Evolutionary conservation across 768 basidiomycete species (phyloP).

Genomic region (Antrodiella citrinella): DNA sequence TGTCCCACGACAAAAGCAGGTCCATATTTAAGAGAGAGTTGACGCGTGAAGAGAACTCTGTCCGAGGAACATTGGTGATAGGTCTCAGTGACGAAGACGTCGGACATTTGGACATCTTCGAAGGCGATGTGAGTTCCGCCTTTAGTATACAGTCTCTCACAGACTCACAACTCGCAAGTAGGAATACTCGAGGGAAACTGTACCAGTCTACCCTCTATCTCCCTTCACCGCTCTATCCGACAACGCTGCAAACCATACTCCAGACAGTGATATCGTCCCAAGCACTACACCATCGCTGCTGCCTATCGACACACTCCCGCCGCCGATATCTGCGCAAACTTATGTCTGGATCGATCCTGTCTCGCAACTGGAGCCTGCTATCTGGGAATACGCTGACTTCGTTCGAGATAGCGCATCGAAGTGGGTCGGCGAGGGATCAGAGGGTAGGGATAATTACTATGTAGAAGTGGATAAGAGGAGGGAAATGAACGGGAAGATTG

Average conservation of each 20-base stretch:
- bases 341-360: conserved; percentile 58
- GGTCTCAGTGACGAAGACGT: conserved; percentile 67
- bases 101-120: conserved; percentile 66
- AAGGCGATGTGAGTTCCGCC: conserved; percentile 54
- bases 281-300: conserved; percentile 36
- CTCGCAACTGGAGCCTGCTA: conserved; percentile 37
- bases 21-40: conserved; percentile 32
- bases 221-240: conserved; percentile 24
- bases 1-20: conserved; percentile 47
- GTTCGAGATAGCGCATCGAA: conserved; percentile 67
- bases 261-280: conserved; percentile 24
- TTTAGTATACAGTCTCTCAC: neutral
- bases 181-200: conserved; percentile 63
- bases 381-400: conserved; percentile 85
- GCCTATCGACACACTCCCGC: conserved; percentile 23
- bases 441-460: conserved; percentile 32
- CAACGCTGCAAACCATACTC: conserved; percentile 20
- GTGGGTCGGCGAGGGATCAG: conserved; percentile 53
- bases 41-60: conserved; percentile 50
- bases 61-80: conserved; percentile 70
- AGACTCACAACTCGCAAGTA: conserved; percentile 20
- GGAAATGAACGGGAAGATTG: conserved; percentile 30
- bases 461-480: conserved; percentile 45
- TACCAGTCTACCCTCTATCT: conserved; percentile 50
- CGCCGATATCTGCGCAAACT: conserved; percentile 46